Evolutionary conservation across 2,329 filamentous ascomycete genomes (phyloP).

Genomic region (Botrytis paeoniae): DNA sequence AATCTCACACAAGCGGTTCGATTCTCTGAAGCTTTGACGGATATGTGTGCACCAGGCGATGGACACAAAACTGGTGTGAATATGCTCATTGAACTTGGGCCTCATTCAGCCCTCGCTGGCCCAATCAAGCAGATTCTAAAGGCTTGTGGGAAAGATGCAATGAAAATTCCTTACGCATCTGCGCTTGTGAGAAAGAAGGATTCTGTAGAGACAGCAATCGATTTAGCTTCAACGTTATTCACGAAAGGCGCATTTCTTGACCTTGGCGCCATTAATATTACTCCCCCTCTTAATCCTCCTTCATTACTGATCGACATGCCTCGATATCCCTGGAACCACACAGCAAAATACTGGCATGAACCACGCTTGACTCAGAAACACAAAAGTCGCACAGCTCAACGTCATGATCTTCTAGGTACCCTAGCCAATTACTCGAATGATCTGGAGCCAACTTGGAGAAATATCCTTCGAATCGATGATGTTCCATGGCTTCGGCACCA

Average conservation of each 20-base stretch:
- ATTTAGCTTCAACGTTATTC: conserved; percentile 25
- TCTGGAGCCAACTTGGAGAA: conserved; percentile 18
- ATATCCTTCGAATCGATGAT: conserved; percentile 13
- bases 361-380: conserved; percentile 46
- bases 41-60: conserved; percentile 27
- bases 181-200: conserved; percentile 23
- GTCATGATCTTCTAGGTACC: conserved; percentile 16
- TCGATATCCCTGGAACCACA: conserved; percentile 53
- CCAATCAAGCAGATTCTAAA: conserved; percentile 38
- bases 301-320: conserved; percentile 42
- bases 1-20: conserved; percentile 47
- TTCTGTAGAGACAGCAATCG: conserved; percentile 24
- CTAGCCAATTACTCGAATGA: conserved; percentile 14
- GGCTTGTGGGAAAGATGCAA: conserved; percentile 41
- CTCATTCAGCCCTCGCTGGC: conserved; percentile 28
- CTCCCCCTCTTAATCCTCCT: conserved; percentile 31
- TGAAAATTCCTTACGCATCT: conserved; percentile 36
- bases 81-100: conserved; percentile 28
- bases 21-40: conserved; percentile 42
- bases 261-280: conserved; percentile 49
- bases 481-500: conserved; percentile 42
- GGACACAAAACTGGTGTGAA: conserved; percentile 27
- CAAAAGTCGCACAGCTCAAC: not conserved
- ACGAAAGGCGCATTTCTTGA: conserved; percentile 38
- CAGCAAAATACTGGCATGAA: conserved; percentile 51